Evolutionary conservation across 2,329 filamentous ascomycete species (phyloP).

Genomic region (Colletotrichum navitas): DNA sequence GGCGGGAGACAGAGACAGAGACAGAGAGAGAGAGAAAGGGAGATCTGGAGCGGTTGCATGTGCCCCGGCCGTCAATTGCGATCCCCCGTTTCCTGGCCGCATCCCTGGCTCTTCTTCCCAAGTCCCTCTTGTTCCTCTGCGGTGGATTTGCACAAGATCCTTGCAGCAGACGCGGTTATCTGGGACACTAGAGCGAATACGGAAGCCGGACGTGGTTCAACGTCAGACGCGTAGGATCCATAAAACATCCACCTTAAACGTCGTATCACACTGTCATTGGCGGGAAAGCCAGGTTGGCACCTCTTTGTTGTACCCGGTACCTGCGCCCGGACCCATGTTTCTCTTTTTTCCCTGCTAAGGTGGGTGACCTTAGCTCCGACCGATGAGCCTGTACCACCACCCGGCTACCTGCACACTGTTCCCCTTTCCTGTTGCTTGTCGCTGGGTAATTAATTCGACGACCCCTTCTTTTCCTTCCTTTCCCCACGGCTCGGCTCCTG

Average conservation of each 20-base stretch:
- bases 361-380: neutral
- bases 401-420: constrained; percentile 16
- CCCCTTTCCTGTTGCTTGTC: constrained; percentile 31
- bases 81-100: constrained; percentile 2
- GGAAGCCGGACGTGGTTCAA: constrained; percentile 37
- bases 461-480: constrained; percentile 42
- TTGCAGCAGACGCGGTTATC: constrained; percentile 36
- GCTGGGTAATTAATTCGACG: constrained; percentile 39
- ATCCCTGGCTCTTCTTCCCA: neutral
- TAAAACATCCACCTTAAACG: constrained; percentile 1
- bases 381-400: constrained; percentile 3
- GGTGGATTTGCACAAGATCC: constrained; percentile 34
- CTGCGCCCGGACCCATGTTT: constrained; percentile 36
- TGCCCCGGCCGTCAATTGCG: constrained; percentile 9
- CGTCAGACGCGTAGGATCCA: constrained; percentile 37
- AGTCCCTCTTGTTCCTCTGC: constrained; percentile 12
- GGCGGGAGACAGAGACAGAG: neutral
- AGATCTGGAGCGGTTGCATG: constrained; percentile 15
- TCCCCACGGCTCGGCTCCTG: constrained; percentile 41
- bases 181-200: constrained; percentile 35
- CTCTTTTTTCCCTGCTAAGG: constrained; percentile 9
- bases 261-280: constrained; percentile 20
- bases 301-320: constrained; percentile 21
- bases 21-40: constrained; percentile 3
- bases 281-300: neutral